Conservation (phyloP, 2,329 filamentous ascomycete species). For the Trichocomaceae sp. region DNA sequence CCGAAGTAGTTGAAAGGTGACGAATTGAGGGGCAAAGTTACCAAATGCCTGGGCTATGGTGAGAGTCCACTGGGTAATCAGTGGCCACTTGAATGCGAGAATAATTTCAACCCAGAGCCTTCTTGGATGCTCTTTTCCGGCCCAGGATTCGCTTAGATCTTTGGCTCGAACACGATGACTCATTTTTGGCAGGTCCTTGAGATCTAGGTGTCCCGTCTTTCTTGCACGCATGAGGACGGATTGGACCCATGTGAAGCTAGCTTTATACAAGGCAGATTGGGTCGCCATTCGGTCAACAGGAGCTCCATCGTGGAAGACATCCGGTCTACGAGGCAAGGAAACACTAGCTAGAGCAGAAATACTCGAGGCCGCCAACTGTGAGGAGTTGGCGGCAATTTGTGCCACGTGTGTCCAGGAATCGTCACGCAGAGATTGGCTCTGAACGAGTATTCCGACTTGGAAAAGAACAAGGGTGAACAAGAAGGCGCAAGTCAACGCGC, state of each 20-base stretch:
- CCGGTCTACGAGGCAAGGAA: constrained; percentile 59
- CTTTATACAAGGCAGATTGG: constrained; percentile 52
- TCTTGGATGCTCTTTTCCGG: constrained; percentile 24
- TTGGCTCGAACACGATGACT: constrained; percentile 49
- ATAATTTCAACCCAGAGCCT: constrained; percentile 56
- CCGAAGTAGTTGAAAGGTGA: constrained; percentile 59
- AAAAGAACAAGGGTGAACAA: background rate
- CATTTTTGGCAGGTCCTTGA: constrained; percentile 56
- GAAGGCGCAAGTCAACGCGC: background rate
- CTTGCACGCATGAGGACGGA: constrained; percentile 50
- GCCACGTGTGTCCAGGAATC: background rate
- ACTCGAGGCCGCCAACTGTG: background rate
- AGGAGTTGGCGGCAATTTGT: background rate
- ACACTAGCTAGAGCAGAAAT: constrained; percentile 1
- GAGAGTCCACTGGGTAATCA: constrained; percentile 54
- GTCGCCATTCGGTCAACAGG: constrained; percentile 58
- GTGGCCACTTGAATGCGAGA: constrained; percentile 48
- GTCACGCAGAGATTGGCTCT: background rate
- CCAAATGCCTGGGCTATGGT: constrained; percentile 49
- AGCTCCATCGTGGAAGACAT: constrained; percentile 53
- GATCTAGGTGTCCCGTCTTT: constrained; percentile 55
- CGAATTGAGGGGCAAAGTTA: constrained; percentile 63
- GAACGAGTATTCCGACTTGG: background rate
- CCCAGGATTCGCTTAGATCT: constrained; percentile 46
- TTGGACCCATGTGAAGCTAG: constrained; percentile 59